A percentile compares a stretch with the other conserved stretches of the same genome.
phyloP scores from a whole-genome alignment of 176 grass and related monocot species.

The Hordeum marinum region DNA sequence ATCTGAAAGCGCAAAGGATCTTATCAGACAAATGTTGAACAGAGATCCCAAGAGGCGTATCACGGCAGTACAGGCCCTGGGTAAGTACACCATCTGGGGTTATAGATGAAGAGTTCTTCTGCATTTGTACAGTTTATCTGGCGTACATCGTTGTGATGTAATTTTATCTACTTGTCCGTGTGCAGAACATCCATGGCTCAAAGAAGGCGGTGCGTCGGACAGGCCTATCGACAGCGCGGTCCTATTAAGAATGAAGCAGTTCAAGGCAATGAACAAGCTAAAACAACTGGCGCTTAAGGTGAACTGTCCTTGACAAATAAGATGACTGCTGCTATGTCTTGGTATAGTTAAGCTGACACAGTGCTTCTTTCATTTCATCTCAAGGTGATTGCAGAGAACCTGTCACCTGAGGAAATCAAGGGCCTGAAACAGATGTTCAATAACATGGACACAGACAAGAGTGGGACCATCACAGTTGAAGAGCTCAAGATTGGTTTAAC shows the following conservation, averaged over 20 bases:
- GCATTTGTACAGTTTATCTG: too few relatives aligned
- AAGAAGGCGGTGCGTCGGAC: constrained; percentile 63
- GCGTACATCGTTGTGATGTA: too few relatives aligned
- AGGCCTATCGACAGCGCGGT: constrained; percentile 95
- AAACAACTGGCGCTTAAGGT: constrained; percentile 92
- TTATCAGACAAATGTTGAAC: constrained; percentile 56
- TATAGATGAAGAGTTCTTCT: neutral
- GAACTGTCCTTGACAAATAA: neutral
- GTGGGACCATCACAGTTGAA: constrained; percentile 70
- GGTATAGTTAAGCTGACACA: neutral
- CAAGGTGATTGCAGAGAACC: constrained; percentile 68
- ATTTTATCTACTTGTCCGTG: neutral
- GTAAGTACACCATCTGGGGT: constrained; percentile 13
- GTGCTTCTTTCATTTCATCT: neutral
- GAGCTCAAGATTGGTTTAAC: constrained; percentile 65
- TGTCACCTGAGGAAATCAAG: constrained; percentile 55
- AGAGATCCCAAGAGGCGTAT: constrained; percentile 51
- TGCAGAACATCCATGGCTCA: constrained; percentile 87
- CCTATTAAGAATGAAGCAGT: constrained; percentile 80
- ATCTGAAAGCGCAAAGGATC: constrained; percentile 71
- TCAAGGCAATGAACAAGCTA: constrained; percentile 87
- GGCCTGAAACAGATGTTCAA: constrained; percentile 81
- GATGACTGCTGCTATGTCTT: neutral
- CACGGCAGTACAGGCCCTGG: constrained; percentile 60
- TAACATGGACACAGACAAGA: constrained; percentile 83